Evolutionary conservation across 306 rosid species (phyloP), one percentile per base, ranked within the genome.

Genomic region (Fragaria iinumae): DNA sequence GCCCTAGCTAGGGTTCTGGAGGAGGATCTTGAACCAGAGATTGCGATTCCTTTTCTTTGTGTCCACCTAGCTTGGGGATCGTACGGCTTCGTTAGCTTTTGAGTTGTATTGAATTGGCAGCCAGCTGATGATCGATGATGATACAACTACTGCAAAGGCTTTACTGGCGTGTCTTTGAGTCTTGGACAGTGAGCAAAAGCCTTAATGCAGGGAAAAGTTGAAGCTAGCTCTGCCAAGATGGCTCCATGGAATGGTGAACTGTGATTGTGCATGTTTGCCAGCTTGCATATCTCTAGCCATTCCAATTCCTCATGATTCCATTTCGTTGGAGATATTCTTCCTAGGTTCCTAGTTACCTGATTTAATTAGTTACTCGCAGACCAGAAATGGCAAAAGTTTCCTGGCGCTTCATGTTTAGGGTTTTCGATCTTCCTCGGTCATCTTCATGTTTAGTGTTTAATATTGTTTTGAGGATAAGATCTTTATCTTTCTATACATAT

Each of bases 41-140:
- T 63, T 63, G 67, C 43, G 68, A 63, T 63, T 63, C 68, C 43
- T 63, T 63, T 32, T 5, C 53, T 4, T 48, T 32, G 21, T 63
- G 68, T 63, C 68, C 68, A 63, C 68, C 43, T n/a, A 63, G 68
- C 68, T 63, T 63, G 68, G 68, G 68, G 68, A 32, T 29, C n/a
- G 68, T 63, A 63, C 68, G 68, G 43, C 8, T 14, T 3, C 43
- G 4, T 6, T 29, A 63, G 43, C 68, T 63, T 63, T 63, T 63
- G 68, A 63, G 68, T 63, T 63, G 68, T 63, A 32, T 13, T 63
- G 68, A 32, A 63, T 63, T 29, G 68, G 43, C 43, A 63, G 68
- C 68, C 39, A 29, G 68, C 68, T 32, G 68, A 63, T 63, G 68
- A 63, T 27, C 68, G 65, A 59, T 59, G 65, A 63, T 63, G 20